Conservation (phyloP, 768 basidiomycete species). For the Serpula lacrymans region DNA sequence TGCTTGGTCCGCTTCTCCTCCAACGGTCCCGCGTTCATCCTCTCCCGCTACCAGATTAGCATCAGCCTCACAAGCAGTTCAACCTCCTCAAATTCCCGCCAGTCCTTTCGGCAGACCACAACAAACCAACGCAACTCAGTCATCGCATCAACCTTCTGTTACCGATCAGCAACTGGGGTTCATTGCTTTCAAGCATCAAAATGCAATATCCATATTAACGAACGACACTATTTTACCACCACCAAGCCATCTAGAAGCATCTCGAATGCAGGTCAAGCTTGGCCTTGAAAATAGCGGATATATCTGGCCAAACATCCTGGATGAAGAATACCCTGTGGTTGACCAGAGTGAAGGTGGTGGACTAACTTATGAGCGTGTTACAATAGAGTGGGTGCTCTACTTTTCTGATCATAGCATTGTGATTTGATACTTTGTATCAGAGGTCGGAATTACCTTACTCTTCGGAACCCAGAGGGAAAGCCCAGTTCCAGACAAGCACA, state of each 20-base stretch:
- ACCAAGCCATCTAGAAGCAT: constrained; percentile 10
- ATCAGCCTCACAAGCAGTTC: constrained; percentile 2
- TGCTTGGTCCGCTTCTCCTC: constrained; percentile 63
- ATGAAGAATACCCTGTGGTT: constrained; percentile 28
- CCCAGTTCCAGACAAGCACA: constrained; percentile 63
- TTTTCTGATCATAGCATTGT: neutral
- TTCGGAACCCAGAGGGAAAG: constrained; percentile 38
- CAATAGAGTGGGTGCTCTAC: constrained; percentile 24
- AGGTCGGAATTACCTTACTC: constrained; percentile 47
- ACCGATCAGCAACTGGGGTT: constrained; percentile 9
- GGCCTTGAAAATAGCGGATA: constrained; percentile 34
- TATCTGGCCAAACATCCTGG: constrained; percentile 42
- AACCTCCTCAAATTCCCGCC: constrained; percentile 4
- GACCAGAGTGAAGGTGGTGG: constrained; percentile 15
- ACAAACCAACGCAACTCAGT: constrained; percentile 5
- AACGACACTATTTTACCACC: constrained; percentile 3
- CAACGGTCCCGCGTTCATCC: constrained; percentile 25
- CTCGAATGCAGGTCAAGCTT: constrained; percentile 19
- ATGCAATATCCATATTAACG: constrained; percentile 18
- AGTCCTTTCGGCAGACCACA: constrained; percentile 2
- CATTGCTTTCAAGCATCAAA: constrained; percentile 22
- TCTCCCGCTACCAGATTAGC: constrained; percentile 7
- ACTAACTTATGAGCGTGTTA: constrained; percentile 31
- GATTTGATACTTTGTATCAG: constrained; percentile 6
- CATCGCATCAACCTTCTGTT: constrained; percentile 6